Evolutionary conservation across 139 green algal species (phyloP).

Genomic region (Nannochloris sp.): DNA sequence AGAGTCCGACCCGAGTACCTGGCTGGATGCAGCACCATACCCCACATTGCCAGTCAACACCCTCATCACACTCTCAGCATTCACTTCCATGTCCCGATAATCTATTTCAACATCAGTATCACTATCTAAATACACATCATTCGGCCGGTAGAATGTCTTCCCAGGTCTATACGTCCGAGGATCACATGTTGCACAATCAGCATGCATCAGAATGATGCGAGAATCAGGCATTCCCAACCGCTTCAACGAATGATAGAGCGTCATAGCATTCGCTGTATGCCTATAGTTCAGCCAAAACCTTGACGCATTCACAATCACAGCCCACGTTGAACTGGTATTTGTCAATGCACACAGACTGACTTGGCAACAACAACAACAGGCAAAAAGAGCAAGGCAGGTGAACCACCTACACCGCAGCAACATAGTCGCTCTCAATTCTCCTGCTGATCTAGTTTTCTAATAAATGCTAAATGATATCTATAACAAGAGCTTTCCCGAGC

Average conservation of each 20-base stretch:
- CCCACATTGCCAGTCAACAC: slow-evolving; percentile 57
- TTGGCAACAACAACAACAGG: too few species aligned
- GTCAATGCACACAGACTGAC: not conserved
- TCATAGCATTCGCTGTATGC: slow-evolving; percentile 68
- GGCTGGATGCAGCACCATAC: slow-evolving; percentile 32
- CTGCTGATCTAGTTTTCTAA: too few species aligned
- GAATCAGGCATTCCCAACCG: slow-evolving; percentile 85
- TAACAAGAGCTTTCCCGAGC: too few species aligned
- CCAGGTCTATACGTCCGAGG: slow-evolving; percentile 63
- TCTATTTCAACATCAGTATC: slow-evolving; percentile 72
- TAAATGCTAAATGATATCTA: too few species aligned
- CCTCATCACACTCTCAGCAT: slow-evolving; percentile 71
- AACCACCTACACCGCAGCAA: too few species aligned
- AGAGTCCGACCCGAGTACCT: slow-evolving; percentile 63
- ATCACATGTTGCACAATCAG: slow-evolving; percentile 84
- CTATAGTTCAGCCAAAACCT: slow-evolving; percentile 83
- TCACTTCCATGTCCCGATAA: slow-evolving; percentile 86
- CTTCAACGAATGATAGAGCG: slow-evolving; percentile 66
- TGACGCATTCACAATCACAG: slow-evolving; percentile 64
- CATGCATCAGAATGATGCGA: slow-evolving; percentile 90
- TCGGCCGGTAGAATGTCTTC: not conserved
- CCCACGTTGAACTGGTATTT: slow-evolving; percentile 53
- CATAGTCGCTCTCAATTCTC: too few species aligned
- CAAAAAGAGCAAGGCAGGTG: too few species aligned
- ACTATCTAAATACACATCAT: slow-evolving; percentile 46